These are phyloP conservation scores for Microstroma glucosiphilum DNA, from an alignment of 1,284 basidiomycete species.

Conservation along the genomic window DNA sequence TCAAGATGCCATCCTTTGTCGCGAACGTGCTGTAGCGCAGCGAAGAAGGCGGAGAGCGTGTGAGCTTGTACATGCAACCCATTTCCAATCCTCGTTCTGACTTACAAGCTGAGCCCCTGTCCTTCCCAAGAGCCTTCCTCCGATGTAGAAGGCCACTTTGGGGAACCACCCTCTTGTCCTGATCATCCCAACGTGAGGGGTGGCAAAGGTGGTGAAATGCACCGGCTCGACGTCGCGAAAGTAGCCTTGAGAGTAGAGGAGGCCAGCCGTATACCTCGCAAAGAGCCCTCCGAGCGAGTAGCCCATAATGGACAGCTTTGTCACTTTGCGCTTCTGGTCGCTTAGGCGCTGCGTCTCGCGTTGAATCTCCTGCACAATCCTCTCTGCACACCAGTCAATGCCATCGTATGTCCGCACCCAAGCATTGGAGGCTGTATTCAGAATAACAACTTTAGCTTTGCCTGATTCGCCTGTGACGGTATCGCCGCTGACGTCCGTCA, in stretches of 20 bases:
- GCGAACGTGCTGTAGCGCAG: background rate
- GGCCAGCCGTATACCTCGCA: conserved; percentile 68
- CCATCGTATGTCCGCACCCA: conserved; percentile 66
- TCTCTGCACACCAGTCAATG: conserved; percentile 67
- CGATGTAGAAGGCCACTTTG: conserved; percentile 59
- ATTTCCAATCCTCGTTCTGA: background rate
- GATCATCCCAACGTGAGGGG: conserved; percentile 66
- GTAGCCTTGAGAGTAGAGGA: conserved; percentile 58
- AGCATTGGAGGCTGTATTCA: conserved; percentile 58
- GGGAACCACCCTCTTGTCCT: conserved; percentile 60
- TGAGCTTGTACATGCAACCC: background rate
- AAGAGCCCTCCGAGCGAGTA: conserved; percentile 77
- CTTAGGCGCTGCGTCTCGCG: conserved; percentile 17
- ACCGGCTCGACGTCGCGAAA: conserved; percentile 55
- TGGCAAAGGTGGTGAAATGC: conserved; percentile 75
- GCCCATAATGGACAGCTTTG: conserved; percentile 28
- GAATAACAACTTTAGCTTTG: conserved; percentile 53
- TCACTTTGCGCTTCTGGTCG: conserved; percentile 21
- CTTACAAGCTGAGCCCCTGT: conserved; percentile 69
- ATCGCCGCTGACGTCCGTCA: background rate
- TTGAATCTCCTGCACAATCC: conserved; percentile 61
- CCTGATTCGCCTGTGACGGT: background rate
- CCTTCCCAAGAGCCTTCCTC: conserved; percentile 68
- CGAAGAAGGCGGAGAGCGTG: background rate
- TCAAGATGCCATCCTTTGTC: conserved; percentile 4